Conservation (phyloP, 306 rosid species). For the Quercus mongolica region DNA sequence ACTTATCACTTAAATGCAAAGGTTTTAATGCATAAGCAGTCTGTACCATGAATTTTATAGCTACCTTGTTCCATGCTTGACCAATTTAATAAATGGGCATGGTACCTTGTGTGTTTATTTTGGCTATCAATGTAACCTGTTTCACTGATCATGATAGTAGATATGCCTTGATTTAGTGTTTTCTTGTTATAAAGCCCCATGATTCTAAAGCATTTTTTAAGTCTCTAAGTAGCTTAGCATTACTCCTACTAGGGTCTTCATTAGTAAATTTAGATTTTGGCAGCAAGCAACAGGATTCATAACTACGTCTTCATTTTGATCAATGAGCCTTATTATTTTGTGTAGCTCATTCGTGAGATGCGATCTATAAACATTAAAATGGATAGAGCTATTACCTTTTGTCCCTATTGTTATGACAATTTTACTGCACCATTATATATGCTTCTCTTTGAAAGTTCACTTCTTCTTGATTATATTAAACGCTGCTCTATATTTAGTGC, state of each 20-base stretch:
- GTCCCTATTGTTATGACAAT: not conserved
- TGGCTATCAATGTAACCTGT: not conserved
- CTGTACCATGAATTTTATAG: not conserved
- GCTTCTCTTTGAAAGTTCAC: conserved; percentile 4
- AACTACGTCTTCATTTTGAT: not conserved
- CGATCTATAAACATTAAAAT: not conserved
- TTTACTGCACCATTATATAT: not conserved
- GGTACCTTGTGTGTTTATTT: not conserved
- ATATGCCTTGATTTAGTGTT: not conserved
- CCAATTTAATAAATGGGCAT: not conserved
- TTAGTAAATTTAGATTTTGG: not conserved
- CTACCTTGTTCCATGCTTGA: not conserved
- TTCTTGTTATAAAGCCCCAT: not conserved
- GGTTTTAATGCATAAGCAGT: not conserved
- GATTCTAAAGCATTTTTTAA: not conserved
- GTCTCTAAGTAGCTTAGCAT: not conserved
- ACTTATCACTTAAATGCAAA: not conserved
- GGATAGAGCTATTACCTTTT: not conserved
- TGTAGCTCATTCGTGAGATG: not conserved
- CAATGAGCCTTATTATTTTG: not conserved
- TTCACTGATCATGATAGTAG: not conserved
- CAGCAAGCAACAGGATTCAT: not conserved
- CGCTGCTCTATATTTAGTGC: not conserved
- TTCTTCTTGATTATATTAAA: not conserved
- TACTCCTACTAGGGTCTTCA: not conserved